Percentiles rank a stretch among this genome's conserved stretches.
Evolutionary conservation across 1,284 basidiomycete genomes (phyloP).

Genomic region (Coniferiporia sulphurascens): DNA sequence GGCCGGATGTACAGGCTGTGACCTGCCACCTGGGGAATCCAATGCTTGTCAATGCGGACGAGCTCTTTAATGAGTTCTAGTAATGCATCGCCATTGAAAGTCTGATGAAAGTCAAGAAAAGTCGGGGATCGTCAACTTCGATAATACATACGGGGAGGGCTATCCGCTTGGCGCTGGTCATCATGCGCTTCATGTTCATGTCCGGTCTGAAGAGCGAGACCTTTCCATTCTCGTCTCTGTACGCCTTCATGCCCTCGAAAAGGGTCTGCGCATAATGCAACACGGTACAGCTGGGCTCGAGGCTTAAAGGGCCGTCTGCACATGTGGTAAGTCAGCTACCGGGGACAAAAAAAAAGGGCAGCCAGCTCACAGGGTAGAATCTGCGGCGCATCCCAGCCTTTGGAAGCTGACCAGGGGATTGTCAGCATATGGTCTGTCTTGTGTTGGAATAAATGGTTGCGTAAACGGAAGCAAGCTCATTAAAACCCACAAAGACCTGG

Average conservation of each 20-base stretch:
- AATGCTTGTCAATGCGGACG: conserved; percentile 81
- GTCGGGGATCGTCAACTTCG: background rate
- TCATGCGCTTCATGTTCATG: conserved; percentile 97
- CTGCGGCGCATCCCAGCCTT: conserved; percentile 80
- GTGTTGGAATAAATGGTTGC: conserved; percentile 2
- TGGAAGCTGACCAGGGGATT: conserved; percentile 69
- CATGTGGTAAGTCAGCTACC: conserved; percentile 4
- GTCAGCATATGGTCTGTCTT: conserved; percentile 93
- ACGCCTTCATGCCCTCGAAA: conserved; percentile 98
- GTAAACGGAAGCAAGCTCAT: conserved; percentile 5
- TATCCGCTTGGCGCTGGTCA: conserved; percentile 66
- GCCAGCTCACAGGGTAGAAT: conserved; percentile 73
- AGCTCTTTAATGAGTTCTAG: conserved; percentile 88
- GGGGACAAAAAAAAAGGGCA: conserved; percentile 1
- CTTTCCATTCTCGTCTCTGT: conserved; percentile 73
- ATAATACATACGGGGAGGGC: conserved; percentile 64
- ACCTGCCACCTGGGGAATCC: conserved; percentile 88
- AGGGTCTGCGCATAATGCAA: conserved; percentile 90
- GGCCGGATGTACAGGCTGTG: conserved; percentile 92
- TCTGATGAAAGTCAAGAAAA: conserved; percentile 36
- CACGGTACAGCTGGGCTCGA: conserved; percentile 85
- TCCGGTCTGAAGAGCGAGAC: conserved; percentile 93
- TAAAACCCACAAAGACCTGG: conserved; percentile 57
- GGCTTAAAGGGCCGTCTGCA: conserved; percentile 67
- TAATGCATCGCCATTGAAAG: conserved; percentile 78